Percentiles rank a stretch among this genome's conserved stretches.
phyloP scores from a whole-genome alignment of 179 eudicot genomes.

The Silene noctiflora region DNA sequence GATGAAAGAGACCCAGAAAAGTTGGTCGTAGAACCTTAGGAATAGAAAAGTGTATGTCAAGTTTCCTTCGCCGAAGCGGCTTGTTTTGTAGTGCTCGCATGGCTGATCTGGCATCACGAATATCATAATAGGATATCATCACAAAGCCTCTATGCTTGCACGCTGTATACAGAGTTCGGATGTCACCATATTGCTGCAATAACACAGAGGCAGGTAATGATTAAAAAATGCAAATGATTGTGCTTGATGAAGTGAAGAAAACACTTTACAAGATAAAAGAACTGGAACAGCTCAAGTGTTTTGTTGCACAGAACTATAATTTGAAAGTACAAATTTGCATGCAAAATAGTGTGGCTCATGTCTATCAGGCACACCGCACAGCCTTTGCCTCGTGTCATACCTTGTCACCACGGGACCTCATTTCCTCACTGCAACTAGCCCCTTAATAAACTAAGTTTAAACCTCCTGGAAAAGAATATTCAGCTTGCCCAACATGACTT shows the following conservation, averaged over 20 bases:
- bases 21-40: slow-evolving; percentile 56
- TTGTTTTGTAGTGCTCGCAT: slow-evolving; percentile 80
- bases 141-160: slow-evolving; percentile 94
- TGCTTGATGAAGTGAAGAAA: not conserved
- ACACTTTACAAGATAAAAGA: not conserved
- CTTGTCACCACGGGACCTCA: no score
- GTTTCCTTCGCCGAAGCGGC: slow-evolving; percentile 75
- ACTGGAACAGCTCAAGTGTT: not conserved
- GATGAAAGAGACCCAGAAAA: not conserved
- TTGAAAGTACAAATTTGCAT: not conserved
- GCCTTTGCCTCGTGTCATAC: no score
- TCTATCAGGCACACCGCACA: no score
- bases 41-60: slow-evolving; percentile 90
- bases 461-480: no score
- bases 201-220: not conserved
- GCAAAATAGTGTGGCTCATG: no score
- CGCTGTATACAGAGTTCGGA: slow-evolving; percentile 77
- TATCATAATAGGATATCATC: slow-evolving; percentile 91
- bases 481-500: no score
- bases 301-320: not conserved
- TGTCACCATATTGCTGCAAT: slow-evolving; percentile 83
- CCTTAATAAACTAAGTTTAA: no score
- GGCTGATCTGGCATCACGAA: slow-evolving; percentile 82
- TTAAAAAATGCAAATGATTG: not conserved
- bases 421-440: no score